A percentile compares a stretch with the other conserved stretches of the same genome.
These are phyloP conservation scores for Tolypocladium ophioglossoides DNA, from an alignment of 2,329 filamentous ascomycete genomes.

Conservation along the genomic window DNA sequence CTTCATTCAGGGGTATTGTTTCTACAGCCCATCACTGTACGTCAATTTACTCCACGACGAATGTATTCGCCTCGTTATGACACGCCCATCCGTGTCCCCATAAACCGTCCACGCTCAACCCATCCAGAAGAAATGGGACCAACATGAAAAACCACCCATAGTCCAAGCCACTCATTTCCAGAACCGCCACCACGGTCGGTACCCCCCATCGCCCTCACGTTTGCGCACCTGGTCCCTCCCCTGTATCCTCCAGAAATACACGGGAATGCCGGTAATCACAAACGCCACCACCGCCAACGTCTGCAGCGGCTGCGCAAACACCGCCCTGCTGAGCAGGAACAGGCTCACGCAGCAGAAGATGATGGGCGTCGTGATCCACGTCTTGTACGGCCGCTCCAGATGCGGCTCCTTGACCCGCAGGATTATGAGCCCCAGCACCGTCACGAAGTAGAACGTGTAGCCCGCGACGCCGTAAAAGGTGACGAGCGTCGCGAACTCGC, in stretches of 20 bases:
- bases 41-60: background rate
- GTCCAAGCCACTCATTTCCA: constrained; percentile 32
- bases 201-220: constrained; percentile 24
- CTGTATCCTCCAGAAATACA: constrained; percentile 81
- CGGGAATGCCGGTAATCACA: constrained; percentile 69
- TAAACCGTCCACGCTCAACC: background rate
- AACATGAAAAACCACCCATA: background rate
- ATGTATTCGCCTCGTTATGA: background rate
- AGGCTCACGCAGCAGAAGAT: constrained; percentile 97
- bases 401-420: constrained; percentile 78
- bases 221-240: constrained; percentile 44
- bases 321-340: constrained; percentile 77
- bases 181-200: constrained; percentile 46
- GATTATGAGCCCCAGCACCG: constrained; percentile 86
- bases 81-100: background rate
- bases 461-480: constrained; percentile 97
- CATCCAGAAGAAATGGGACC: background rate
- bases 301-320: constrained; percentile 86
- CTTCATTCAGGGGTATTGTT: background rate
- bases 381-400: constrained; percentile 83
- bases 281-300: constrained; percentile 81
- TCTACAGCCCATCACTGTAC: background rate
- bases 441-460: constrained; percentile 95
- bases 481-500: constrained; percentile 83
- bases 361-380: constrained; percentile 94